A percentile compares a stretch with the other conserved stretches of the same genome.
Evolutionary conservation across 2,329 filamentous ascomycete genomes (phyloP).

Genomic region (Microcera coccophila): DNA sequence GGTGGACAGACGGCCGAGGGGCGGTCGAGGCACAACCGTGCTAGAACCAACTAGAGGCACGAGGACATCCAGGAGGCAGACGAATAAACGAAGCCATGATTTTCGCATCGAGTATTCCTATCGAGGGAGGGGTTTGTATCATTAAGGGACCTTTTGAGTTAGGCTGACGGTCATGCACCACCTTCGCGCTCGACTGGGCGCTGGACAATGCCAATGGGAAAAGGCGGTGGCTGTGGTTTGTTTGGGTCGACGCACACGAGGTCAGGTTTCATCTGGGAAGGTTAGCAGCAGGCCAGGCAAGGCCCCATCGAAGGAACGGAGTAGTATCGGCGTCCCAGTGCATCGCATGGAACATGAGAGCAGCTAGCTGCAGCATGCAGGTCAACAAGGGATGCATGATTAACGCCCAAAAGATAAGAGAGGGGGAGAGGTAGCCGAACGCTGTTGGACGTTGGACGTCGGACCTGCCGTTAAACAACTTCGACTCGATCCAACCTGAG

Average conservation of each 20-base stretch:
- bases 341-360: conserved; percentile 22
- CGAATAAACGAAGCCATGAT: conserved; percentile 8
- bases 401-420: conserved; percentile 15
- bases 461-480: no score
- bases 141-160: not conserved
- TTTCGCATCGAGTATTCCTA: not conserved
- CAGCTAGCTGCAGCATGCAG: conserved; percentile 17
- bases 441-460: not conserved
- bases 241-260: not conserved
- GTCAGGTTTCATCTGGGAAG: no score
- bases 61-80: conserved; percentile 3
- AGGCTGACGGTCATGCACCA: not conserved
- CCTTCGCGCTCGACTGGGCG: not conserved
- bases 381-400: conserved; percentile 10
- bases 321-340: conserved; percentile 15
- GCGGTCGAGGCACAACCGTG: conserved; percentile 8
- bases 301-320: conserved; percentile 9
- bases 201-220: not conserved
- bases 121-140: not conserved
- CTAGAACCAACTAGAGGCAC: conserved; percentile 4
- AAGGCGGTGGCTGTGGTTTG: not conserved
- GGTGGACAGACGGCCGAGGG: conserved; percentile 3
- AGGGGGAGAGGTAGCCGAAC: conserved; percentile 7
- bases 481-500: no score
- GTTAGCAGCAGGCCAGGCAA: no score